Base-by-base conservation (phyloP, 2,329 filamentous ascomycete species). In the Apiospora rasikravindrae region DNA sequence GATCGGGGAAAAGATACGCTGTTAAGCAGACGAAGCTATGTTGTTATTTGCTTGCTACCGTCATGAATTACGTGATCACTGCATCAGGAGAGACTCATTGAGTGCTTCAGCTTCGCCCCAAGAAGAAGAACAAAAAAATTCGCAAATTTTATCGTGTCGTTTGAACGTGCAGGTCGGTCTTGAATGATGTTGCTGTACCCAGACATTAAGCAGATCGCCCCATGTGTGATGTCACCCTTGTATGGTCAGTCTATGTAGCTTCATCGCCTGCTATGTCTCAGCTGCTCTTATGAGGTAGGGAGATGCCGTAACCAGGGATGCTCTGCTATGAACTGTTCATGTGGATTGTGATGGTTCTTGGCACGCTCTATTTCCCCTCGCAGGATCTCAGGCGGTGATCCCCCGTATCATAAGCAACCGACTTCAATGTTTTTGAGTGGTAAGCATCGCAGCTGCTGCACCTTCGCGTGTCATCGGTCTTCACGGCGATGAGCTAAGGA, bases 71-170 rank as follows among this genome's bases (percentile, higher is more conserved):
- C 57, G 57, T 64, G 57, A 64, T 64, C 57, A 64, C n/a, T 64
- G 57, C 57, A 64, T 64, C 57, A 64, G 57, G 57, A 64, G 57
- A 64, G 57, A 64, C 57, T 37, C 57, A 64, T 64, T 40, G 29
- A 64, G 57, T 61, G 53, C 57, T 64, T 64, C 57, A 64, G 57
- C 57, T 64, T 64, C 57, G 33, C 57, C 57, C 57, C 57, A 64
- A 49, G 42, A 49, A 68, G 44, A 47, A 68, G 67, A 68, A 68
- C 67, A 68, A 68, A 68, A 68, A 68, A 68, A 68, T 47, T 68
- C 67, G 67, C 67, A 68, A 68, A 68, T 64, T 14, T 19, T 61
- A 37, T 24, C 22, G 57, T 64, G 57, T 64, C 13, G 40, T 42
- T 42, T 40, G 33, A 22, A 40, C 22, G 19, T 40, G 57, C 40